phyloP scores from a whole-genome alignment of 1,284 basidiomycete species.

The Xerocomus cyaneibrunnescens region DNA sequence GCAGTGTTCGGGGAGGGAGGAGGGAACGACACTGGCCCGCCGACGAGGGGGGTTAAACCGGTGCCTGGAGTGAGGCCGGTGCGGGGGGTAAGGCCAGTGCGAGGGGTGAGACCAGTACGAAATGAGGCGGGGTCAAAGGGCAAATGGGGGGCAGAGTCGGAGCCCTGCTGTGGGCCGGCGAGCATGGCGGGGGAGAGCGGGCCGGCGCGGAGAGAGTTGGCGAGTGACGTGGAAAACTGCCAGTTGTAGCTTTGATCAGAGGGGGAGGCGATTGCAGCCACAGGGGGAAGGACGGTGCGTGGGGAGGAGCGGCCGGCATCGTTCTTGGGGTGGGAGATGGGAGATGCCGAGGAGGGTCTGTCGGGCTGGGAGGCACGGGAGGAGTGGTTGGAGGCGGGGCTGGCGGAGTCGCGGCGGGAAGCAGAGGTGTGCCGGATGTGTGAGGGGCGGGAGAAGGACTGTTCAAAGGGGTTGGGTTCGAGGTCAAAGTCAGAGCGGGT shows the following conservation, averaged over 20 bases:
- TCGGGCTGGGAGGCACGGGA: conserved; percentile 39
- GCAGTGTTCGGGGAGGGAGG: conserved; percentile 89
- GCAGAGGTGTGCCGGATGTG: conserved; percentile 48
- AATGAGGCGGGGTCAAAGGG: conserved; percentile 78
- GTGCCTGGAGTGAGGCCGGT: conserved; percentile 79
- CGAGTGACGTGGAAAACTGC: conserved; percentile 60
- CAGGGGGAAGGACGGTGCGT: conserved; percentile 78
- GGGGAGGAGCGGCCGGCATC: conserved; percentile 37
- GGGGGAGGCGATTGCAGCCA: conserved; percentile 84
- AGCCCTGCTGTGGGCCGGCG: conserved; percentile 68
- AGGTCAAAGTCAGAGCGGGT: conserved; percentile 72
- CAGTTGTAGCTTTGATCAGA: conserved; percentile 76
- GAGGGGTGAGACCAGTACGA: conserved; percentile 79
- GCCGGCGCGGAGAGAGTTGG: conserved; percentile 83
- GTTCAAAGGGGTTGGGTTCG: conserved; percentile 96
- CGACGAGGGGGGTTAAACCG: conserved; percentile 85
- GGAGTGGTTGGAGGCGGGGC: conserved; percentile 40
- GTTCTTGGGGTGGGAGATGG: conserved; percentile 36
- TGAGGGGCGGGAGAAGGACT: conserved; percentile 73
- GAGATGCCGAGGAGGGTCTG: conserved; percentile 39
- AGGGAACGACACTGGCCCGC: conserved; percentile 73
- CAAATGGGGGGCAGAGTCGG: conserved; percentile 39
- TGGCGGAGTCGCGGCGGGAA: conserved; percentile 40
- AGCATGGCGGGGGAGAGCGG: conserved; percentile 96
- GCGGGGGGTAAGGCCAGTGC: conserved; percentile 75